Conservation (phyloP, 108 stramenopile species). For the Nitzschia putrida region DNA sequence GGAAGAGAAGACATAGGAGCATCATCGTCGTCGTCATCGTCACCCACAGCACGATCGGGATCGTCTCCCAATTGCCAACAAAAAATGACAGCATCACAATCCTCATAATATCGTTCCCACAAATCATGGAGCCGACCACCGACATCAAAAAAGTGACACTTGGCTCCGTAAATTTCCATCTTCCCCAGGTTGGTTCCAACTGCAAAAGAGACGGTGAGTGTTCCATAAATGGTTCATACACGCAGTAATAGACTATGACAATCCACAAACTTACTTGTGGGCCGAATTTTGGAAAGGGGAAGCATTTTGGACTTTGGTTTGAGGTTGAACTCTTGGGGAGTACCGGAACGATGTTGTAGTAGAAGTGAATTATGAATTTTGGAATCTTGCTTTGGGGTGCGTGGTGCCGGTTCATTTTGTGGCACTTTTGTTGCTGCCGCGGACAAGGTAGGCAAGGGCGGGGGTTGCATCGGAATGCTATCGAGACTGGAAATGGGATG, state of each 20-base stretch:
- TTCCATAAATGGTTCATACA: too few relatives aligned
- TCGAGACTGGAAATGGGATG: constrained; percentile 8
- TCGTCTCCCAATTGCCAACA: constrained; percentile 52
- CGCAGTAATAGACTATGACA: not conserved
- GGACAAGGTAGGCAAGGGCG: not conserved
- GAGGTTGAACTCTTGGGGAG: constrained; percentile 33
- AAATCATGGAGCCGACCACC: constrained; percentile 77
- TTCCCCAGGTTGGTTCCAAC: constrained; percentile 80
- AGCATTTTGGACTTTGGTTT: constrained; percentile 67
- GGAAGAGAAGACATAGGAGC: constrained; percentile 27
- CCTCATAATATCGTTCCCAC: constrained; percentile 81
- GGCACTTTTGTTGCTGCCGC: not conserved
- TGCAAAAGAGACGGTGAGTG: constrained; percentile 12
- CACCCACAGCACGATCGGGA: constrained; percentile 19
- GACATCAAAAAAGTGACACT: constrained; percentile 70
- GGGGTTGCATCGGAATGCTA: not conserved
- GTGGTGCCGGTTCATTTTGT: not conserved
- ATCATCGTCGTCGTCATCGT: constrained; percentile 39
- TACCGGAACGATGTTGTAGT: constrained; percentile 3
- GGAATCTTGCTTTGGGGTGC: not conserved
- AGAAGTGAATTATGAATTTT: not conserved
- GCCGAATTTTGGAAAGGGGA: constrained; percentile 68
- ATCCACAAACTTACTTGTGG: constrained; percentile 54
- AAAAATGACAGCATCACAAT: constrained; percentile 77
- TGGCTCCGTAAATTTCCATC: constrained; percentile 65